These are phyloP conservation scores for Parasarocladium wereldwijsianum DNA, from an alignment of 2,329 filamentous ascomycete species.

Conservation along the genomic window DNA sequence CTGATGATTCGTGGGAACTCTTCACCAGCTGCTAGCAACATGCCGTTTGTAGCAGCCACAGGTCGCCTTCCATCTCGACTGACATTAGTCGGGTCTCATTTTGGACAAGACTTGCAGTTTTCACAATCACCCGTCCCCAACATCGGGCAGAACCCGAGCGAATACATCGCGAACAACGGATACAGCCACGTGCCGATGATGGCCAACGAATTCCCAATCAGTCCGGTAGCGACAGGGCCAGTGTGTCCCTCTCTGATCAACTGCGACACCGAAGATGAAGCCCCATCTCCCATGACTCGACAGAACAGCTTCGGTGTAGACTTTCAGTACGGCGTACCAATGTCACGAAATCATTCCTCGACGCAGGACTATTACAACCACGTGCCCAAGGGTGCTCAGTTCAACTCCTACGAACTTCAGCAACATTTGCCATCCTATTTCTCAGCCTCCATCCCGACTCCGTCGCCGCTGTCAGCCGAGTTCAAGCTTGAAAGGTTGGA, in stretches of 20 bases:
- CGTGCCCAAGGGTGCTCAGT: constrained; percentile 14
- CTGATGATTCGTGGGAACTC: too few species aligned
- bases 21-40: too few species aligned
- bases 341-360: constrained; percentile 7
- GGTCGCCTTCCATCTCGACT: too few species aligned
- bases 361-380: constrained; percentile 10
- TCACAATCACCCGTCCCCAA: constrained; percentile 10
- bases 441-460: neutral
- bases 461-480: constrained; percentile 4
- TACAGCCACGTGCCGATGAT: too few species aligned
- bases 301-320: constrained; percentile 25
- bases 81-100: too few species aligned
- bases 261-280: too few species aligned
- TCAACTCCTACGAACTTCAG: constrained; percentile 24
- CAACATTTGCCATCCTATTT: constrained; percentile 11
- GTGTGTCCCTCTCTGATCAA: too few species aligned
- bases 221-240: too few species aligned
- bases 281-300: constrained; percentile 28
- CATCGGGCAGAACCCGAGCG: constrained; percentile 22
- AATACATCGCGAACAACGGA: constrained; percentile 20
- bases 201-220: too few species aligned
- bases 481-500: constrained; percentile 4
- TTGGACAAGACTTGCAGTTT: neutral
- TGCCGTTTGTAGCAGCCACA: too few species aligned
- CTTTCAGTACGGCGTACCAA: constrained; percentile 10